Conservation (phyloP, 495 filamentous ascomycete species). For the Lepidopterella palustris region DNA sequence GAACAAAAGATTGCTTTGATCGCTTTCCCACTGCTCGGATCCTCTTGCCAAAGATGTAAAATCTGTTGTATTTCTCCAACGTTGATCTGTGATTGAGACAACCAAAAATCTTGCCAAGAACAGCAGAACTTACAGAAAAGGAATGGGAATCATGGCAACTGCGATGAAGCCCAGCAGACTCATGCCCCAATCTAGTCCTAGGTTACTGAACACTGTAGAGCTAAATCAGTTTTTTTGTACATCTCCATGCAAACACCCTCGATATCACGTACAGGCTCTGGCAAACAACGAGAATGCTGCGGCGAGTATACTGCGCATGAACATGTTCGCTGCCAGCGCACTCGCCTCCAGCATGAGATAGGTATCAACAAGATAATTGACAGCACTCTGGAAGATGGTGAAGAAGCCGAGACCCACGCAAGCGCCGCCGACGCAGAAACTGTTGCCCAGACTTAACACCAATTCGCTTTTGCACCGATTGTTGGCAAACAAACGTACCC, state of each 20-base stretch:
- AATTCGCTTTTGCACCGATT: background rate
- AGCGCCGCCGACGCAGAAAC: constrained; percentile 7
- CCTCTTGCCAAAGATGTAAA: constrained; percentile 16
- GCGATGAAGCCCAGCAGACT: constrained; percentile 25
- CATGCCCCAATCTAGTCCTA: constrained; percentile 26
- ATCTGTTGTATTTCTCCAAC: too few species aligned
- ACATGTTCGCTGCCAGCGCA: constrained; percentile 22
- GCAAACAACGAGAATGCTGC: constrained; percentile 19
- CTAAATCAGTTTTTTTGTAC: background rate
- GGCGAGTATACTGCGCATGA: constrained; percentile 21
- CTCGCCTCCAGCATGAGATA: constrained; percentile 18
- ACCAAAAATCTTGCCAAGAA: background rate
- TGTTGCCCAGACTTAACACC: background rate
- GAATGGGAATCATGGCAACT: constrained; percentile 23
- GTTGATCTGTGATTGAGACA: background rate
- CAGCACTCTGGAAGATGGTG: constrained; percentile 33
- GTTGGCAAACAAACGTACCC: constrained; percentile 35
- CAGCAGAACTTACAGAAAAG: too few species aligned
- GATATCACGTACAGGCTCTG: background rate
- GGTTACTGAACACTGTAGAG: constrained; percentile 10
- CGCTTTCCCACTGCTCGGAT: constrained; percentile 20
- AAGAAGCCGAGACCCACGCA: constrained; percentile 28
- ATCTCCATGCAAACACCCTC: too few species aligned
- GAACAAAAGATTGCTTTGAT: constrained; percentile 14
- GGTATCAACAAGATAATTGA: constrained; percentile 24